Evolutionary conservation across 2,329 filamentous ascomycete species (phyloP).

Genomic region (Epichloe elymi): DNA sequence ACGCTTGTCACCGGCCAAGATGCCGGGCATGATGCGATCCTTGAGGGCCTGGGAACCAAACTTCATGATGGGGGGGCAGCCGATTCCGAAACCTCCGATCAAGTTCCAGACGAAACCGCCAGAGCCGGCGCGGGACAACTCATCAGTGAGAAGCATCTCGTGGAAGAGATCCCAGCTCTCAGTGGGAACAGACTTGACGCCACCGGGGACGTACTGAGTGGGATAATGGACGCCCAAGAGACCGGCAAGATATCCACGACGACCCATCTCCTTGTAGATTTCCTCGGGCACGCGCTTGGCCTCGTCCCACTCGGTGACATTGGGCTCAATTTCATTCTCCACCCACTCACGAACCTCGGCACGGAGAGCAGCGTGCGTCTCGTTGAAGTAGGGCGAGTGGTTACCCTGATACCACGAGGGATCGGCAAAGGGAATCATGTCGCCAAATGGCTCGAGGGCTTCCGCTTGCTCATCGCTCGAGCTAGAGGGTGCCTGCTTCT

Average conservation of each 20-base stretch:
- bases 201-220: conserved; percentile 51
- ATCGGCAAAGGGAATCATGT: conserved; percentile 81
- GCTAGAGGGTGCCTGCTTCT: conserved; percentile 18
- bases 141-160: conserved; percentile 89
- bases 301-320: conserved; percentile 95
- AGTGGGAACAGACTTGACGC: conserved; percentile 62
- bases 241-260: conserved; percentile 85
- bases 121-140: conserved; percentile 76
- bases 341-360: conserved; percentile 89
- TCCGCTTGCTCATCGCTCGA: conserved; percentile 40
- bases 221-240: conserved; percentile 77
- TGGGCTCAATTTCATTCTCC: conserved; percentile 74
- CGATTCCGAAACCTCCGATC: conserved; percentile 92
- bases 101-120: conserved; percentile 96
- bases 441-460: conserved; percentile 71
- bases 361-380: conserved; percentile 81
- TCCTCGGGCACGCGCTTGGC: conserved; percentile 75
- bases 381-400: conserved; percentile 93
- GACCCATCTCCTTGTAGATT: conserved; percentile 93
- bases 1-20: conserved; percentile 85
- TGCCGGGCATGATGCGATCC: conserved; percentile 76
- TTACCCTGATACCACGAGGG: conserved; percentile 92
- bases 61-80: conserved; percentile 81
- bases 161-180: conserved; percentile 99
- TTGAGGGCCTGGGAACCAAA: conserved; percentile 78